These are phyloP conservation scores for Fusarium xylarioides DNA, from an alignment of 2,329 filamentous ascomycete species.

Conservation along the genomic window DNA sequence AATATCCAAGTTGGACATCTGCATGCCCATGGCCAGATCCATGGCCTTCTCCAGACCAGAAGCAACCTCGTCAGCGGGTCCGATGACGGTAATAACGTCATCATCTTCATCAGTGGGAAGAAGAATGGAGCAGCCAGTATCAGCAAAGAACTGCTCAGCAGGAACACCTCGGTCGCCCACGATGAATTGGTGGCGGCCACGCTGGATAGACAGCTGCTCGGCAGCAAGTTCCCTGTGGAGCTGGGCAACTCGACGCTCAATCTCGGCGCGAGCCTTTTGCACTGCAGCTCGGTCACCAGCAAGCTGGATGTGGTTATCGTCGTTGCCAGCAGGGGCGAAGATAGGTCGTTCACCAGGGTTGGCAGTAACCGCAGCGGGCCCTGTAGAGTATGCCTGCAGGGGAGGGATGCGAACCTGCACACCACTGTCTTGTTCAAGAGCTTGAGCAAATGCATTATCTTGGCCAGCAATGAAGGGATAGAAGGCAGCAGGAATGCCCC, in stretches of 20 bases:
- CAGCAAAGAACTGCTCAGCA: constrained; percentile 84
- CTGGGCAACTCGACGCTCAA: constrained; percentile 81
- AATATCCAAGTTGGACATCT: constrained; percentile 84
- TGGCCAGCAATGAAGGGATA: constrained; percentile 94
- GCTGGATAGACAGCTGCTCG: constrained; percentile 83
- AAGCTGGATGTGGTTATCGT: constrained; percentile 82
- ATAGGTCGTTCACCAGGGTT: constrained; percentile 70
- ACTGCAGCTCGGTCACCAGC: constrained; percentile 86
- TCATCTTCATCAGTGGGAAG: constrained; percentile 81
- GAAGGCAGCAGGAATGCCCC: constrained; percentile 87
- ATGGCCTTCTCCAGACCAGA: constrained; percentile 83
- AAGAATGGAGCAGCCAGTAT: constrained; percentile 91
- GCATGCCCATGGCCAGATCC: constrained; percentile 88
- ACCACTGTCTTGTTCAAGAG: constrained; percentile 79
- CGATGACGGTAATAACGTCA: constrained; percentile 85
- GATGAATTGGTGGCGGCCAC: constrained; percentile 93
- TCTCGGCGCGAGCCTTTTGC: constrained; percentile 79
- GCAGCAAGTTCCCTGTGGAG: constrained; percentile 79
- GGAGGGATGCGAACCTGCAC: constrained; percentile 85
- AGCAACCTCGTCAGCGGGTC: constrained; percentile 77
- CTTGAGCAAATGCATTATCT: constrained; percentile 72
- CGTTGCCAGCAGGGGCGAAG: constrained; percentile 74
- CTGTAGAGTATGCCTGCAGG: constrained; percentile 78
- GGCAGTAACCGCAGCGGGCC: constrained; percentile 71
- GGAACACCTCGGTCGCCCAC: constrained; percentile 84